A percentile compares a stretch with the other conserved stretches of the same genome.
These are phyloP conservation scores for Pleomassaria siparia DNA, from an alignment of 2,329 filamentous ascomycete genomes.

Conservation along the genomic window DNA sequence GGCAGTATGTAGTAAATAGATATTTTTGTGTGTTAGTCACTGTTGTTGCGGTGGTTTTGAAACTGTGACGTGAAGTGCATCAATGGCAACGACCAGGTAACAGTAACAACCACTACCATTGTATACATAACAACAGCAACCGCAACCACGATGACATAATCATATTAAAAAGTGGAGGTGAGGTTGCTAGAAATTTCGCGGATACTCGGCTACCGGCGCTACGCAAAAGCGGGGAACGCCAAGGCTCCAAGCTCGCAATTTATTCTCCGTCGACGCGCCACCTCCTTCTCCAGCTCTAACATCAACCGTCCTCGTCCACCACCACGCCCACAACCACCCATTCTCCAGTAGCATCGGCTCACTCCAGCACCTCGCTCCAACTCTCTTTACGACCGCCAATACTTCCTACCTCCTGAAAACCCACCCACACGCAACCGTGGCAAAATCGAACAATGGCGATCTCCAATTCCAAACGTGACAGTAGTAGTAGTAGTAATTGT, in stretches of 20 bases:
- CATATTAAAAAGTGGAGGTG: background rate
- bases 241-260: background rate
- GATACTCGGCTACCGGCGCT: background rate
- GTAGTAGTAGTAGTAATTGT: constrained; percentile 67
- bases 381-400: background rate
- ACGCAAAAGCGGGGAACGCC: background rate
- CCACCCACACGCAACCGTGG: constrained; percentile 46
- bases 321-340: background rate
- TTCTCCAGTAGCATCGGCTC: background rate
- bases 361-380: background rate
- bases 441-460: constrained; percentile 65
- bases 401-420: constrained; percentile 5
- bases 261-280: background rate
- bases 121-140: background rate
- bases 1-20: constrained; percentile 9
- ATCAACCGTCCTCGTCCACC: background rate
- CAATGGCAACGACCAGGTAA: too few species aligned
- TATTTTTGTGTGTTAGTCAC: background rate
- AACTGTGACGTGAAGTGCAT: background rate
- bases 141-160: background rate
- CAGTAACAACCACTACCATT: too few species aligned
- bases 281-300: background rate
- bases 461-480: constrained; percentile 70
- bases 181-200: background rate
- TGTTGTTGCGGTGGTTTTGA: background rate